Conservation (phyloP, 805 yeast genomes). For the Helenozyma rhizophorensis region DNA sequence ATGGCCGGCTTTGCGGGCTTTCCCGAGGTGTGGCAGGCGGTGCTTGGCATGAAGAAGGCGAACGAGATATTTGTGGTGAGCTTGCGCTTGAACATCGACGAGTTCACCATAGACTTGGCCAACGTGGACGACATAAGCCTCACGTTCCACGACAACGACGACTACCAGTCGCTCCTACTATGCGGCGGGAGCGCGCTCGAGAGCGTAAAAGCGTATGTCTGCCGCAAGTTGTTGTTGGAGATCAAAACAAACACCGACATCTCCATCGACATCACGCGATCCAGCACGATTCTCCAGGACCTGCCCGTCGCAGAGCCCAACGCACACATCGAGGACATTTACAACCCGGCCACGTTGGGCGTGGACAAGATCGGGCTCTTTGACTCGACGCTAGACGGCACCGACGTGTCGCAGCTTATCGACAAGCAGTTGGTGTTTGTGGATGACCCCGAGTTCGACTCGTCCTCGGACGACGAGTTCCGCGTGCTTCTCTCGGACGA, state of each 20-base stretch:
- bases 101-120: slow-evolving; percentile 17
- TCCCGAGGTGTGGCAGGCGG: slow-evolving; percentile 13
- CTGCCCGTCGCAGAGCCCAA: slow-evolving; percentile 12
- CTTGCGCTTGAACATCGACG: slow-evolving; percentile 20
- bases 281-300: slow-evolving; percentile 15
- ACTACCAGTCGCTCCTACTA: slow-evolving; percentile 22
- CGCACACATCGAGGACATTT: slow-evolving; percentile 2
- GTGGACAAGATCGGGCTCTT: slow-evolving; percentile 1
- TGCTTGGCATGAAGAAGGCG: slow-evolving; percentile 7
- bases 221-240: slow-evolving; percentile 13
- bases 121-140: slow-evolving; percentile 15
- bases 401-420: slow-evolving; percentile 4
- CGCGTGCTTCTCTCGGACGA: slow-evolving; percentile 22
- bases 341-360: slow-evolving; percentile 7
- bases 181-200: slow-evolving; percentile 24
- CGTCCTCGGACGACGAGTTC: slow-evolving; percentile 14
- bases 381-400: slow-evolving; percentile 9
- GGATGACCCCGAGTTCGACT: slow-evolving; percentile 8
- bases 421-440: slow-evolving; percentile 11
- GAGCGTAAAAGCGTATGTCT: slow-evolving; percentile 26
- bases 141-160: slow-evolving; percentile 28
- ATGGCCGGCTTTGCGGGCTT: slow-evolving; percentile 2
- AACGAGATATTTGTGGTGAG: slow-evolving; percentile 34
- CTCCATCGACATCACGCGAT: slow-evolving; percentile 9
- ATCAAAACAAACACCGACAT: slow-evolving; percentile 9